These are phyloP conservation scores for Thielaviopsis punctulata DNA, from an alignment of 2,329 filamentous ascomycete genomes.

Conservation along the genomic window DNA sequence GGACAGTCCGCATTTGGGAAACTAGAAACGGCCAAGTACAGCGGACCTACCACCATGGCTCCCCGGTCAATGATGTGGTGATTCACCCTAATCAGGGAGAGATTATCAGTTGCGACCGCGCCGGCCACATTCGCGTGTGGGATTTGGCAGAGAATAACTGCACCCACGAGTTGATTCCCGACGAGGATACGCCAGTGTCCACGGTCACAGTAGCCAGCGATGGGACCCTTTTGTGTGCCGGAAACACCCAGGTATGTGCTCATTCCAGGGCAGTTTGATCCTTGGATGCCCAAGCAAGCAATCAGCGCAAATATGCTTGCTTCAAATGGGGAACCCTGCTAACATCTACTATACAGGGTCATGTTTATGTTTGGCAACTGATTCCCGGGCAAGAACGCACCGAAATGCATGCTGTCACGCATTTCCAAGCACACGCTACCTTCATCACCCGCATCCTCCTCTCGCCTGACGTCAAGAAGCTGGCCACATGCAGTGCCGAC, in stretches of 20 bases:
- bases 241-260: conserved; percentile 61
- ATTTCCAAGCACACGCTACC: conserved; percentile 78
- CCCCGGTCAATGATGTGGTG: conserved; percentile 91
- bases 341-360: conserved; percentile 41
- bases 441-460: conserved; percentile 86
- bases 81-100: conserved; percentile 98
- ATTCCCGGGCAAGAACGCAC: conserved; percentile 69
- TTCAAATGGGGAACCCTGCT: background rate
- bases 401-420: conserved; percentile 68
- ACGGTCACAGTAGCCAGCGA: conserved; percentile 94
- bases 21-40: conserved; percentile 73
- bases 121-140: conserved; percentile 88
- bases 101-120: conserved; percentile 87
- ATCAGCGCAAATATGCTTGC: background rate
- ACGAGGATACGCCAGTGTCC: conserved; percentile 83
- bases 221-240: conserved; percentile 79
- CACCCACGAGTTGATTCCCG: conserved; percentile 86
- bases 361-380: conserved; percentile 94
- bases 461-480: conserved; percentile 82
- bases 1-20: conserved; percentile 95
- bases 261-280: no score
- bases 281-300: background rate
- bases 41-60: conserved; percentile 79
- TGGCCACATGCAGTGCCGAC: conserved; percentile 85
- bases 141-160: conserved; percentile 94